Conservation (phyloP, 2,329 filamentous ascomycete species). For the Sordariomycetes sp. region DNA sequence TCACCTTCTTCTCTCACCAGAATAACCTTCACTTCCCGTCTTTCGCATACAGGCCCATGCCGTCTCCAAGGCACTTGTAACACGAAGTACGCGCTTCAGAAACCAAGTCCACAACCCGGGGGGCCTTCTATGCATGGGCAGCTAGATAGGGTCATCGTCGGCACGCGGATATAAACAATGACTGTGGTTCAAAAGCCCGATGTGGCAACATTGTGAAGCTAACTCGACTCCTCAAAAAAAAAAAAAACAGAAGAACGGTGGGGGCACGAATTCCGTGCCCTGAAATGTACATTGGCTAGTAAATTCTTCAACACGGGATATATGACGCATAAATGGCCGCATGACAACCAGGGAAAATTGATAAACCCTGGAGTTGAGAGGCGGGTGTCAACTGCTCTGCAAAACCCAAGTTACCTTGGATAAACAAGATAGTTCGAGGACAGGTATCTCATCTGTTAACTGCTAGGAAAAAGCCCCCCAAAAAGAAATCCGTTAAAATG, state of each 20-base stretch:
- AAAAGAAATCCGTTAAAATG: neutral
- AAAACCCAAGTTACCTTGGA: neutral
- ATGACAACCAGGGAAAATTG: neutral
- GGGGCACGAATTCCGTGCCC: no score
- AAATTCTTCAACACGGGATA: neutral
- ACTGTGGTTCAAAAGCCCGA: neutral
- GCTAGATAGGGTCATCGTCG: no score
- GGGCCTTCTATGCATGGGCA: no score
- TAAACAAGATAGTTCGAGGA: neutral
- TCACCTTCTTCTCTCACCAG: no score
- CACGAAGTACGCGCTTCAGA: no score
- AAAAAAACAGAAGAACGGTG: neutral
- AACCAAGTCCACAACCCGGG: no score
- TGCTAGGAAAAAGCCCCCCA: neutral
- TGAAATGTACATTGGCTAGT: neutral
- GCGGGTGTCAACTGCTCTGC: neutral
- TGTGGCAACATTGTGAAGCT: neutral
- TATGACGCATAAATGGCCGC: neutral
- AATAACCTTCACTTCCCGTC: no score
- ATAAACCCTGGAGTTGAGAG: neutral
- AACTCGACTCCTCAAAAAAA: neutral
- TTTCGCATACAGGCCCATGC: no score
- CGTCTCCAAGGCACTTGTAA: no score
- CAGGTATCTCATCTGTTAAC: conserved; percentile 1
- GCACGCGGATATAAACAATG: no score